Percentiles rank a stretch among this genome's conserved stretches.
Conservation (phyloP, 305 asterid genomes). For the Fraxinus sp. region DNA sequence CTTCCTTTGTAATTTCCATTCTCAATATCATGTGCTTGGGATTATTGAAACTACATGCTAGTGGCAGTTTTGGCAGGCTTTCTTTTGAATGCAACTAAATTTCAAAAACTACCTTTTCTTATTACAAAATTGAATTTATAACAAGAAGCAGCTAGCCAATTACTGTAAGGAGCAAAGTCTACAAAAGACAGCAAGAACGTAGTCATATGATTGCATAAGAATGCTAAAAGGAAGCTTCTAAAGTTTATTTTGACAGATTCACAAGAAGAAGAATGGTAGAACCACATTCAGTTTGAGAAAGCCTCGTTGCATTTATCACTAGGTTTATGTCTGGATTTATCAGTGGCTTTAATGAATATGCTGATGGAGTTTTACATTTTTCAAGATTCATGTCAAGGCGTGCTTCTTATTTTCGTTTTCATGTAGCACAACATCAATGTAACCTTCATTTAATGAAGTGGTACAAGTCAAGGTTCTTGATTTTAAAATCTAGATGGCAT, state of each 20-base stretch:
- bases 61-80: not conserved
- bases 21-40: not conserved
- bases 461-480: not conserved
- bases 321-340: not conserved
- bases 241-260: not conserved
- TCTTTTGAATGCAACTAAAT: not conserved
- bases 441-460: not conserved
- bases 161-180: not conserved
- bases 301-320: not conserved
- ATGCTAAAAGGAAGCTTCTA: not conserved
- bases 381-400: not conserved
- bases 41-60: not conserved
- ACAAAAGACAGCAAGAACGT: not conserved
- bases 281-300: not conserved
- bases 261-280: not conserved
- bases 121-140: not conserved
- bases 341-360: not conserved
- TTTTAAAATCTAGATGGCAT: not conserved
- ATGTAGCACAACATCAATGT: not conserved
- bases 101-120: not conserved
- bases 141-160: not conserved
- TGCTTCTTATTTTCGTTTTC: not conserved
- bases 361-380: not conserved
- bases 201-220: not conserved
- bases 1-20: not conserved